Conservation (phyloP, 306 rosid genomes). For the Trichosanthes cucumerina region DNA sequence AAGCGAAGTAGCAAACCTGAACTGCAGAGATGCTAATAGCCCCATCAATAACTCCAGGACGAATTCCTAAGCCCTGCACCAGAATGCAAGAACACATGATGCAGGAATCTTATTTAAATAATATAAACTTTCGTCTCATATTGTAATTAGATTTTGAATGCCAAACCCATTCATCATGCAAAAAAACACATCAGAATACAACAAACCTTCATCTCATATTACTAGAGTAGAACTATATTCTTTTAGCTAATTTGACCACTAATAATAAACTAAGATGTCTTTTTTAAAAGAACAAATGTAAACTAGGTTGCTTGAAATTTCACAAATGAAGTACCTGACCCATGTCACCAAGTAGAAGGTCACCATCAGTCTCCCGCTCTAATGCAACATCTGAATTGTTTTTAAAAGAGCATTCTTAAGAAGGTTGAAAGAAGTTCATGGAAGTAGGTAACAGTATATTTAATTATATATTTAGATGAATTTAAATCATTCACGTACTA, state of each 20-base stretch:
- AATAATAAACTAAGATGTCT: background rate
- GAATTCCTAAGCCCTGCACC: slow-evolving; percentile 86
- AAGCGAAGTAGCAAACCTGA: slow-evolving; percentile 42
- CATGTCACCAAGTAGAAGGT: slow-evolving; percentile 86
- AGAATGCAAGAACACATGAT: background rate
- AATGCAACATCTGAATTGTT: slow-evolving; percentile 57
- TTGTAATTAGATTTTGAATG: background rate
- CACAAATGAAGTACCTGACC: slow-evolving; percentile 57
- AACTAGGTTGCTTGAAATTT: background rate
- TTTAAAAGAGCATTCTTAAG: background rate
- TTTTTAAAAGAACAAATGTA: background rate
- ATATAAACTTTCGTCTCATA: background rate
- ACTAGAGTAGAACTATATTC: background rate
- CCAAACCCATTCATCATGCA: background rate
- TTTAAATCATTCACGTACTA: slow-evolving; percentile 27
- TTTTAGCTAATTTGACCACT: background rate
- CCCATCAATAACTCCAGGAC: slow-evolving; percentile 84
- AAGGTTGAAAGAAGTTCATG: background rate
- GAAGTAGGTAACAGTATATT: background rate
- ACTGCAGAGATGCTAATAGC: slow-evolving; percentile 91
- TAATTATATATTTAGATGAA: background rate
- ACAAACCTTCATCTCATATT: background rate
- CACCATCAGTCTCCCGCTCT: slow-evolving; percentile 90
- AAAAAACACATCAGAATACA: background rate
- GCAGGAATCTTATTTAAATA: background rate